Evolutionary conservation across 129 eudicot genomes (phyloP).

Genomic region (Calendula officinalis): DNA sequence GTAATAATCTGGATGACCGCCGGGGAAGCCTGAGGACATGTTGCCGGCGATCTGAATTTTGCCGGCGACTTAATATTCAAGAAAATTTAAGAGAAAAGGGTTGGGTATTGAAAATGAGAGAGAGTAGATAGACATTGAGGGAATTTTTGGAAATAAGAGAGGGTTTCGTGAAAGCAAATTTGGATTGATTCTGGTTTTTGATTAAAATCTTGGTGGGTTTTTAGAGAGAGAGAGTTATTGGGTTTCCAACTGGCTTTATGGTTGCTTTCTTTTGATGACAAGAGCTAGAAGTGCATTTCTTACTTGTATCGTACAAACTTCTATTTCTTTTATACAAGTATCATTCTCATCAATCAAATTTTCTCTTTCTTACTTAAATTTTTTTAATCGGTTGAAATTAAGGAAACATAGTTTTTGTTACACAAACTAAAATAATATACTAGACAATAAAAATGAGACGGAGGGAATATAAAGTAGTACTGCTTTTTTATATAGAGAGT

Average conservation of each 20-base stretch:
- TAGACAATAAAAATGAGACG: too few relatives aligned
- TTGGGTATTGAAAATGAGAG: conserved; percentile 21
- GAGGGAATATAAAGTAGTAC: too few relatives aligned
- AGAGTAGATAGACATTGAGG: conserved; percentile 27
- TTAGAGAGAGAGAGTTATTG: conserved; percentile 23
- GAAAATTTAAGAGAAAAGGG: background rate
- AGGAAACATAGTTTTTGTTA: too few relatives aligned
- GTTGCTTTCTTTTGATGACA: too few relatives aligned
- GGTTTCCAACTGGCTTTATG: conserved; percentile 25
- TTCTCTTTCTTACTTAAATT: too few relatives aligned
- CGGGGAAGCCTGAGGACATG: conserved; percentile 66
- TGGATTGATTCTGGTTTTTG: conserved; percentile 42
- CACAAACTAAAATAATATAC: too few relatives aligned
- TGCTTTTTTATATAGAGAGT: too few relatives aligned
- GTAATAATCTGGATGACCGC: conserved; percentile 48
- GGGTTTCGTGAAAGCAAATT: conserved; percentile 46
- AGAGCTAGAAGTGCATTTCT: too few relatives aligned
- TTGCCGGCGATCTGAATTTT: conserved; percentile 2
- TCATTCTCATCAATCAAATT: too few relatives aligned
- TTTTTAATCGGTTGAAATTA: too few relatives aligned
- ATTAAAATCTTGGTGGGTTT: conserved; percentile 22
- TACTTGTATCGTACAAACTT: too few relatives aligned
- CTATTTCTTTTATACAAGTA: too few relatives aligned
- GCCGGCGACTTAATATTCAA: background rate
- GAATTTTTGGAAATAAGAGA: conserved; percentile 44